Evolutionary conservation across 2,329 filamentous ascomycete genomes (phyloP).

Genomic region (Ceratocystis papillata): DNA sequence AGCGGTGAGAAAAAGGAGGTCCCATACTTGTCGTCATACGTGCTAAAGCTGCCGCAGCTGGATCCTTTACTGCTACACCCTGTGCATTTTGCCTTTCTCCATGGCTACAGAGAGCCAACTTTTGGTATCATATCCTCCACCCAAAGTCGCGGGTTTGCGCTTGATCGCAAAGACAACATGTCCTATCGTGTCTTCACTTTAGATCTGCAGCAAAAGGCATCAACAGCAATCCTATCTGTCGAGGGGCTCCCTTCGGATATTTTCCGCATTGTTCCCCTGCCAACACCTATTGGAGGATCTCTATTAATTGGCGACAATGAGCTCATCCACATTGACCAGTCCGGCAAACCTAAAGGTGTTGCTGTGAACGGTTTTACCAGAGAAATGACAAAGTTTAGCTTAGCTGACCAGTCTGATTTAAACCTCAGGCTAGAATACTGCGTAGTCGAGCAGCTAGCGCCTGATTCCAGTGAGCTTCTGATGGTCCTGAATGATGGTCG

Average conservation of each 20-base stretch:
- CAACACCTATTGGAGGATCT: conserved; percentile 77
- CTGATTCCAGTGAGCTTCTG: conserved; percentile 72
- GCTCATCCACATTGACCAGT: conserved; percentile 89
- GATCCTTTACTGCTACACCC: conserved; percentile 81
- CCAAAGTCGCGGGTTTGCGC: conserved; percentile 58
- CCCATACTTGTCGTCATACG: conserved; percentile 79
- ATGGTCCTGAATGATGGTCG: conserved; percentile 66
- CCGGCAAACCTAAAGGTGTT: conserved; percentile 83
- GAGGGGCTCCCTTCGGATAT: conserved; percentile 77
- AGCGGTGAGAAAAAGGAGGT: conserved; percentile 41
- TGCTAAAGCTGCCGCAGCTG: conserved; percentile 77
- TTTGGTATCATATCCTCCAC: conserved; percentile 86
- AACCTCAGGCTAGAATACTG: conserved; percentile 72
- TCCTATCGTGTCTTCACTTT: conserved; percentile 92
- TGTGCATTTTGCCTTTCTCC: conserved; percentile 80
- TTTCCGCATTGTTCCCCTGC: conserved; percentile 68
- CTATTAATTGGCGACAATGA: conserved; percentile 81
- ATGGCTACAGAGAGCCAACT: conserved; percentile 95
- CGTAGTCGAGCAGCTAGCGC: conserved; percentile 62
- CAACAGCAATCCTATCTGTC: conserved; percentile 83
- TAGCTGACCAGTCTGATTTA: conserved; percentile 76
- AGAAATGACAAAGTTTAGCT: conserved; percentile 68
- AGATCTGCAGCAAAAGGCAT: conserved; percentile 84
- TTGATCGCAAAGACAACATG: conserved; percentile 75
- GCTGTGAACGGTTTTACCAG: conserved; percentile 86